Evolutionary conservation across 2,329 filamentous ascomycete genomes (phyloP), one percentile per base, ranked within the genome.

Genomic region (Fusarium armeniacum): DNA sequence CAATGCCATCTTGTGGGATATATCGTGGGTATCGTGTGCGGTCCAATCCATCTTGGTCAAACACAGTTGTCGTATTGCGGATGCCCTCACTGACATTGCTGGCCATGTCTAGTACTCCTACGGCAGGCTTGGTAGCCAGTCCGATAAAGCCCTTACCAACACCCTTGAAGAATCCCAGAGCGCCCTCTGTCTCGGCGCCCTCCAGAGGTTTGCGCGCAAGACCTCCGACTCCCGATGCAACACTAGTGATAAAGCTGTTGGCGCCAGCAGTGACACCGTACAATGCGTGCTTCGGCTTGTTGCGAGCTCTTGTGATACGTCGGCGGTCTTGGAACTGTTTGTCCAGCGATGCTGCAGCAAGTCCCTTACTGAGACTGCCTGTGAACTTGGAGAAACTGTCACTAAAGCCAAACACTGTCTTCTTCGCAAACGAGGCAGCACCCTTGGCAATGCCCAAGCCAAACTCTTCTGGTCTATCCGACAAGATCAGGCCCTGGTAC

Each of bases 331-430:
- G 97, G 83, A 98, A 99, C 78, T 99, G 95, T 80, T 99, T 98
- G 83, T 99, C 96, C 70, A 99, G 87, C 7, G 95, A 98, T 20
- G 96, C 96, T 35, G 94, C 96, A 4, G 96, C 94, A 49, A 99
- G 88, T 63, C 96, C 96, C 82, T 99, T 99, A 72, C 94, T 97
- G 80, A 99, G 92, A 79, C 93, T 97, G 55, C 97, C 97, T 2
- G 97, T 99, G 78, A 98, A 93, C 78, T 99, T 99, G 73, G 94
- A 96, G 83, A 99, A 94, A 76, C 93, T 97, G 83, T 99, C 97
- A 2, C 92, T 97, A 78, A 99, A 93, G 46, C 96, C 97, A 80
- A 97, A 99, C 13, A 99, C 95, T 0, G 94, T 97, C 82, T 99
- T 99, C 86, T 99, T 99, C 72, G 98, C 92, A 76, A 99, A 98